phyloP scores from a whole-genome alignment of 2,329 filamentous ascomycete genomes.

The Arthroderma sp. region DNA sequence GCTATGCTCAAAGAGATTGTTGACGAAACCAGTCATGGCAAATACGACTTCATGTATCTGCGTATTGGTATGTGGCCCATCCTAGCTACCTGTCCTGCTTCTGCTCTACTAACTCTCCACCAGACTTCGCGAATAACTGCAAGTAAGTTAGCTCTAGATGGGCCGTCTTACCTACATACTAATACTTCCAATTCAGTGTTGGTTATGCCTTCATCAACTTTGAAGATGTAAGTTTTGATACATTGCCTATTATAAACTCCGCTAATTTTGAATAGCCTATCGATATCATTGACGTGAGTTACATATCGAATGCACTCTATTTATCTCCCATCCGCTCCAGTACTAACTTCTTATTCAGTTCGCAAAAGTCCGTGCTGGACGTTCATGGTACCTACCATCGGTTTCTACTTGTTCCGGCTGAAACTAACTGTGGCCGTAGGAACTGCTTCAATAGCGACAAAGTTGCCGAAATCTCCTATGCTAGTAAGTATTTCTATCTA shows the following conservation, averaged over 20 bases:
- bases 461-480: slow-evolving; percentile 81
- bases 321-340: background rate
- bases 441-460: slow-evolving; percentile 74
- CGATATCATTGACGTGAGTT: slow-evolving; percentile 56
- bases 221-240: slow-evolving; percentile 47
- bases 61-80: slow-evolving; percentile 49
- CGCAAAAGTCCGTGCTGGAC: slow-evolving; percentile 54
- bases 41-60: slow-evolving; percentile 90
- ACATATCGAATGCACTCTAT: slow-evolving; percentile 6
- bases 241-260: background rate
- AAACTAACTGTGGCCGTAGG: slow-evolving; percentile 33
- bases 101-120: slow-evolving; percentile 4
- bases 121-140: slow-evolving; percentile 68
- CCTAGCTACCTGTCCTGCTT: background rate
- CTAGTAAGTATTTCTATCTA: slow-evolving; percentile 48
- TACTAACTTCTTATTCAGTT: slow-evolving; percentile 42
- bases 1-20: slow-evolving; percentile 64
- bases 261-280: slow-evolving; percentile 42
- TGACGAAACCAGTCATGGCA: slow-evolving; percentile 63
- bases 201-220: slow-evolving; percentile 98
- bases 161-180: background rate
- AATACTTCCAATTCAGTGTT: slow-evolving; percentile 44
- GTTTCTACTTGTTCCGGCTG: background rate
- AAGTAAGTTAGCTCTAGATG: slow-evolving; percentile 44
- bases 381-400: slow-evolving; percentile 45